Conservation (phyloP, 1,284 basidiomycete species). For the Ceratobasidium sp. region DNA sequence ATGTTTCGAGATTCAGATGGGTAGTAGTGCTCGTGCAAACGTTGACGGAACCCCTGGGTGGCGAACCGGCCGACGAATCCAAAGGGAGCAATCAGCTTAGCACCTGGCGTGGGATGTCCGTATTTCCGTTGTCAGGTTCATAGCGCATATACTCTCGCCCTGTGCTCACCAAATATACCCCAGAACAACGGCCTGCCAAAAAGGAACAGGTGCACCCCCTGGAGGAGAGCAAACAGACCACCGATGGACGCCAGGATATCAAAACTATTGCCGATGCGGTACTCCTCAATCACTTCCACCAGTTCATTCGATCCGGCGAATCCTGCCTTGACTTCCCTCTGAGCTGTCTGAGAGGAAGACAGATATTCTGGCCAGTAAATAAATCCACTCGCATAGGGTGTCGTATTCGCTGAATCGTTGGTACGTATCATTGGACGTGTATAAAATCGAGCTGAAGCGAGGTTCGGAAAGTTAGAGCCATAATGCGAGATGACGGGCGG, state of each 20-base stretch:
- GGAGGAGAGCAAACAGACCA: conserved; percentile 11
- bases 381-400: too few species aligned
- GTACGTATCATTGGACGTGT: too few species aligned
- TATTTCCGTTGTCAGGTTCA: not conserved
- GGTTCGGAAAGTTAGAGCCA: too few species aligned
- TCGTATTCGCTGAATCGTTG: too few species aligned
- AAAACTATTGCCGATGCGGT: not conserved
- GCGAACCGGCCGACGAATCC: not conserved
- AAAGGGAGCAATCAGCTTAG: conserved; percentile 1
- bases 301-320: not conserved
- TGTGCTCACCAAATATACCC: conserved; percentile 7
- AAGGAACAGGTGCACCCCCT: not conserved
- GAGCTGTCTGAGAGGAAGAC: not conserved
- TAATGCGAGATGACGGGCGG: too few species aligned
- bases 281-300: not conserved
- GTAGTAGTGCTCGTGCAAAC: not conserved
- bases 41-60: not conserved
- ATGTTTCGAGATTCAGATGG: not conserved
- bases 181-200: conserved; percentile 8
- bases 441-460: too few species aligned
- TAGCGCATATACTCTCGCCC: too few species aligned
- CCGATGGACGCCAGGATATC: conserved; percentile 8
- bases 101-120: not conserved
- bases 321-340: not conserved
- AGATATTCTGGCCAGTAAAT: too few species aligned